A percentile compares a stretch with the other conserved stretches of the same genome.
phyloP scores from a whole-genome alignment of 148 eudicot species.

The Tetragonia tetragonoides region DNA sequence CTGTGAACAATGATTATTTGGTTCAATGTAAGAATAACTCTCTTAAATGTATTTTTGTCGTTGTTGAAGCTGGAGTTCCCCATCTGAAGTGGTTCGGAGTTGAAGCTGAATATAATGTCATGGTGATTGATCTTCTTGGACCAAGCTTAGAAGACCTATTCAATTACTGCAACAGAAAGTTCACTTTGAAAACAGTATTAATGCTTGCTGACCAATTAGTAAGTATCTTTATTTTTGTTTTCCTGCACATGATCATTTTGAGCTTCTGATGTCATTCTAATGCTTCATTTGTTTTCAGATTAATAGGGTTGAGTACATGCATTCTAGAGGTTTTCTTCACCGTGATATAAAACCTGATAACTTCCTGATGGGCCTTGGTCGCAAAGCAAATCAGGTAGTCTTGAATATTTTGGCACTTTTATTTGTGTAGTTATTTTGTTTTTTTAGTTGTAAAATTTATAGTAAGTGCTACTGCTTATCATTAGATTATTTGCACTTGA shows the following conservation, averaged over 20 bases:
- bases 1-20: neutral
- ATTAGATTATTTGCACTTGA: slow-evolving; percentile 1
- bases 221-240: slow-evolving; percentile 29
- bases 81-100: slow-evolving; percentile 83
- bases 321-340: slow-evolving; percentile 85
- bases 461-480: neutral
- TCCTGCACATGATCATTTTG: slow-evolving; percentile 1
- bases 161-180: slow-evolving; percentile 72
- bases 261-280: slow-evolving; percentile 10
- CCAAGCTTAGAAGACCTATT: slow-evolving; percentile 86
- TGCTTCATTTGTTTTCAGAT: slow-evolving; percentile 41
- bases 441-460: neutral
- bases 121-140: slow-evolving; percentile 94
- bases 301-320: slow-evolving; percentile 81
- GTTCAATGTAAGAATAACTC: neutral
- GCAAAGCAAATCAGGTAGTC: slow-evolving; percentile 82
- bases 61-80: slow-evolving; percentile 68
- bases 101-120: slow-evolving; percentile 74
- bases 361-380: slow-evolving; percentile 86
- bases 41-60: neutral
- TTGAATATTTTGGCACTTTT: slow-evolving; percentile 13
- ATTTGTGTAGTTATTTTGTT: neutral
- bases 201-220: slow-evolving; percentile 95
- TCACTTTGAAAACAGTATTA: slow-evolving; percentile 71
- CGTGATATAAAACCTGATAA: slow-evolving; percentile 95